Base-by-base conservation (phyloP, 2,329 filamentous ascomycete species). In the Nigrograna mackinnonii region DNA sequence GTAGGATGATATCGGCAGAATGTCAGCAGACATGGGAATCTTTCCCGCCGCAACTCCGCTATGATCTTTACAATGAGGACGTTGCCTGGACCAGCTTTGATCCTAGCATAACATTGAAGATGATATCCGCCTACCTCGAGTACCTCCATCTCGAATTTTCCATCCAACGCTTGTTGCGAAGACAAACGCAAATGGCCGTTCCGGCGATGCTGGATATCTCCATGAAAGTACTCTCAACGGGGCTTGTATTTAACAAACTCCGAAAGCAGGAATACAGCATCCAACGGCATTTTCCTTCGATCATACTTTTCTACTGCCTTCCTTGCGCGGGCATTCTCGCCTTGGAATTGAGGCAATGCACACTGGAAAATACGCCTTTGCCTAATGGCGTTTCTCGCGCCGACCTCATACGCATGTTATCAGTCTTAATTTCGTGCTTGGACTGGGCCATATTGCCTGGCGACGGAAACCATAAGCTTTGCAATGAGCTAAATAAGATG, bases 401-500 rank as follows among this genome's bases (percentile, higher is more conserved):
- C n/a, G 63, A 67, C 26, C 43, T 67, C 2, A 68, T 68, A 19
- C 61, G 64, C 4, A 67, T 66, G 22, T 52, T 68, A 12, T 67
- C 64, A 2, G 62, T 68, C 2, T 41, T 68, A 6, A 67, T 63
- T 4, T 64, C 62, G 1, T 64, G 60, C 30, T 45, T 68, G 4
- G 64, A 68, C 20, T 66, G 62, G 61, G 55, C 63, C 1, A 54
- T 66, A 6, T 44, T 64, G 6, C 63, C 63, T 3, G 58, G 59
- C 14, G 63, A 67, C 34, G 64, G 63, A 4, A 67, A 68, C 35
- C 59, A 66, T 46, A 61, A 56, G 38, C 57, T 68, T 13, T 68
- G 64, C 42, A 57, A 44, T 30, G 64, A 68, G 43, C 51, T 67
- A 6, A 68, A 66, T 43, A 66, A 68, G 37, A 66, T 67, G 62